phyloP scores from a whole-genome alignment of 2,329 filamentous ascomycete species.

The Stachybotrys chartarum region DNA sequence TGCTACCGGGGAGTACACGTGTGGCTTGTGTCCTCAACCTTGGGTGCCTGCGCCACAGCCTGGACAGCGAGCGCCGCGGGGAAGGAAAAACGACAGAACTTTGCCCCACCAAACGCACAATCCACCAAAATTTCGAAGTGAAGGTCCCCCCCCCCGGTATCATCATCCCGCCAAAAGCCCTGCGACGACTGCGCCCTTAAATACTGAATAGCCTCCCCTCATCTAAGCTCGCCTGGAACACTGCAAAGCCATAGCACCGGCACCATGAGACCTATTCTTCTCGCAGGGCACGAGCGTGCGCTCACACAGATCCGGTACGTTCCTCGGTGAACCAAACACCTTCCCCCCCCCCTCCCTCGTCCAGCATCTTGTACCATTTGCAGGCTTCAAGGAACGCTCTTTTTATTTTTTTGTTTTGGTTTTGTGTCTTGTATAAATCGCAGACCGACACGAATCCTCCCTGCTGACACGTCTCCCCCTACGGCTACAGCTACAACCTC shows the following conservation, averaged over 20 bases:
- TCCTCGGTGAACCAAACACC: not conserved
- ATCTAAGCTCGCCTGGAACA: conserved; percentile 8
- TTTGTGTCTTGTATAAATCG: no score
- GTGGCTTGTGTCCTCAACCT: no score
- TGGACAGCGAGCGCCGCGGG: not conserved
- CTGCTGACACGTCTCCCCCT: not conserved
- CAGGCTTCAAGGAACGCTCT: not conserved
- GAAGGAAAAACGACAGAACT: not conserved
- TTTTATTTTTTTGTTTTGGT: not conserved
- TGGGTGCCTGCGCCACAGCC: no score
- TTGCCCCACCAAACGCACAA: conserved; percentile 39
- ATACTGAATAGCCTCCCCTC: conserved; percentile 11
- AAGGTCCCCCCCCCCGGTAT: conserved; percentile 2
- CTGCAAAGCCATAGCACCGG: conserved; percentile 6
- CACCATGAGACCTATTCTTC: conserved; percentile 92
- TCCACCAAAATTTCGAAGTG: conserved; percentile 33
- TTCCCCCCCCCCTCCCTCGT: conserved; percentile 1
- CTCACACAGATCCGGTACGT: conserved; percentile 85
- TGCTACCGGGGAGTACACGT: no score
- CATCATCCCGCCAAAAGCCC: conserved; percentile 16
- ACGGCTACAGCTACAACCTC: conserved; percentile 63
- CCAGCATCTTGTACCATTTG: not conserved
- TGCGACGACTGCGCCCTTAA: conserved; percentile 11
- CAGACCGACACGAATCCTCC: not conserved
- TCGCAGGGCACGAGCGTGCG: conserved; percentile 94